A percentile compares a stretch with the other conserved stretches of the same genome.
phyloP scores from a whole-genome alignment of 176 grass and related monocot species.

The Ensete glaucum region DNA sequence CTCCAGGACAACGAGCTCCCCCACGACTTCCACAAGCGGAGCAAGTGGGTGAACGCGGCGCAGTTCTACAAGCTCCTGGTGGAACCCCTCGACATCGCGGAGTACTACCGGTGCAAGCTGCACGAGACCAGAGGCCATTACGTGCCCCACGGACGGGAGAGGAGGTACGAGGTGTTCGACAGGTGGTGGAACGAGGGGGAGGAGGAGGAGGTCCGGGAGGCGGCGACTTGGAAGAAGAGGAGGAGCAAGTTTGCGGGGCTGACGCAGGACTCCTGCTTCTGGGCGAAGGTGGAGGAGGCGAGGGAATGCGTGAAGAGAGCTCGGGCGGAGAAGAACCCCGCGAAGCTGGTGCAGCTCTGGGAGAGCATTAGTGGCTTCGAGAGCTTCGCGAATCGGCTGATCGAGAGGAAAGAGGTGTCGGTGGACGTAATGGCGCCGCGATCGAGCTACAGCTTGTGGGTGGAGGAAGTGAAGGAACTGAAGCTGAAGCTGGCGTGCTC shows the following conservation, averaged over 20 bases:
- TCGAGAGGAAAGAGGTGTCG: slow-evolving; percentile 74
- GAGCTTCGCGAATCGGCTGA: slow-evolving; percentile 42
- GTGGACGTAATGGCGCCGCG: slow-evolving; percentile 70
- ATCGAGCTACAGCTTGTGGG: slow-evolving; percentile 74
- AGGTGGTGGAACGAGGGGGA: slow-evolving; percentile 67
- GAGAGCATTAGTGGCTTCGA: slow-evolving; percentile 50
- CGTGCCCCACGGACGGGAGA: slow-evolving; percentile 54
- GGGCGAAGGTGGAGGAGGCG: slow-evolving; percentile 80
- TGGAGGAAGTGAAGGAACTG: slow-evolving; percentile 59
- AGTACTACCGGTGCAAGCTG: slow-evolving; percentile 52
- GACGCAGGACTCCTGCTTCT: slow-evolving; percentile 94
- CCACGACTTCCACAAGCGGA: slow-evolving; percentile 65
- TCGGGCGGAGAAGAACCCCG: slow-evolving; percentile 19
- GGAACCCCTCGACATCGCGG: slow-evolving; percentile 81
- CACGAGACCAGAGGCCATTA: slow-evolving; percentile 63
- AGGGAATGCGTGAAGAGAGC: slow-evolving; percentile 36
- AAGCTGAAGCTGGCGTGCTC: slow-evolving; percentile 27
- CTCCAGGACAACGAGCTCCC: slow-evolving; percentile 65
- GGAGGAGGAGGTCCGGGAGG: not conserved
- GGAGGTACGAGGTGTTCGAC: slow-evolving; percentile 76
- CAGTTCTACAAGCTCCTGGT: slow-evolving; percentile 91
- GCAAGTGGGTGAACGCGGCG: slow-evolving; percentile 91
- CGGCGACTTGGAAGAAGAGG: not conserved
- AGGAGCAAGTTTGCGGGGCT: slow-evolving; percentile 87
- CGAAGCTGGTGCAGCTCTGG: slow-evolving; percentile 17